phyloP scores from a whole-genome alignment of 129 eudicot species.

The Deinandra increscens region DNA sequence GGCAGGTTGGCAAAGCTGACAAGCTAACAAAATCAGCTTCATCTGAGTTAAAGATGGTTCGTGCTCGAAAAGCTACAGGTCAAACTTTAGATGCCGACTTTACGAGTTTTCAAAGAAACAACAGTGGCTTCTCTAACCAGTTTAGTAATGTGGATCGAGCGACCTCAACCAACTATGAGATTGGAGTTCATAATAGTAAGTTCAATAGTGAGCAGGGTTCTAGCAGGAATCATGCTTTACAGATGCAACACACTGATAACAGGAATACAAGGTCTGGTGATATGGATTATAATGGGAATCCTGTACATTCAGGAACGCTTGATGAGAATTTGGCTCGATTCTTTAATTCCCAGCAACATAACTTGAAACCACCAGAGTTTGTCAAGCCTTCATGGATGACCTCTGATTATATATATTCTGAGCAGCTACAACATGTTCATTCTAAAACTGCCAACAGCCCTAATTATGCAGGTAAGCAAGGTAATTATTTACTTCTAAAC shows the following conservation, averaged over 20 bases:
- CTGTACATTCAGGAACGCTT: conserved; percentile 30
- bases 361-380: conserved; percentile 28
- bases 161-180: conserved; percentile 28
- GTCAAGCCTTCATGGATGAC: conserved; percentile 24
- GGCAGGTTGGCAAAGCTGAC: conserved; percentile 27
- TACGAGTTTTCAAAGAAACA: conserved; percentile 31
- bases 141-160: conserved; percentile 18
- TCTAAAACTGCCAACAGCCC: conserved; percentile 24
- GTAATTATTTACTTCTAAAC: conserved; percentile 10
- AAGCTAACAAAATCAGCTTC: conserved; percentile 38
- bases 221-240: conserved; percentile 24
- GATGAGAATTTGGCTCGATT: conserved; percentile 23
- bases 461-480: conserved; percentile 37
- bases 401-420: conserved; percentile 21
- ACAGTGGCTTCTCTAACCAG: conserved; percentile 25
- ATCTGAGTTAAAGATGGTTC: conserved; percentile 29
- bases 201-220: conserved; percentile 28
- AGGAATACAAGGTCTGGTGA: conserved; percentile 13
- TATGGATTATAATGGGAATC: conserved; percentile 27
- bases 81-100: conserved; percentile 25
- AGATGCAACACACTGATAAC: conserved; percentile 26
- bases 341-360: conserved; percentile 24
- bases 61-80: conserved; percentile 31
- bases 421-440: conserved; percentile 25
- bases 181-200: conserved; percentile 29